Evolutionary conservation across 2,329 filamentous ascomycete species (phyloP).

Genomic region (Pyrenochaeta sp.): DNA sequence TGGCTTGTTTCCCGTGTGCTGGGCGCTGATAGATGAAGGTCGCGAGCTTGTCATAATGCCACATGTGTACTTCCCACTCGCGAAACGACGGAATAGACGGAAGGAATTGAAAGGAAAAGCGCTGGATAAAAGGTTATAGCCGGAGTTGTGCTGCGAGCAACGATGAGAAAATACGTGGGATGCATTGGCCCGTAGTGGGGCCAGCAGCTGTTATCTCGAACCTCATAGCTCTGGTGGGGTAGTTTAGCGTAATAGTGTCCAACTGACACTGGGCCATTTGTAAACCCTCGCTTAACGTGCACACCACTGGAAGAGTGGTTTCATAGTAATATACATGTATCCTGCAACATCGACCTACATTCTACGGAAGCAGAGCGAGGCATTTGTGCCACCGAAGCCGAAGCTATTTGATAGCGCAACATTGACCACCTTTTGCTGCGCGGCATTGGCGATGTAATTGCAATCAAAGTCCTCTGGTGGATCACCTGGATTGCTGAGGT

Average conservation of each 20-base stretch:
- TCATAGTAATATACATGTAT: not conserved
- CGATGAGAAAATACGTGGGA: conserved; percentile 19
- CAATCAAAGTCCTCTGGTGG: conserved; percentile 73
- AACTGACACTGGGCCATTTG: conserved; percentile 2
- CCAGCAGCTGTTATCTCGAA: conserved; percentile 17
- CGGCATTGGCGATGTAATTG: conserved; percentile 80
- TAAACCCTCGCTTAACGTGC: not conserved
- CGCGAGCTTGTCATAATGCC: conserved; percentile 21
- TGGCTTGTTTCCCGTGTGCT: conserved; percentile 20
- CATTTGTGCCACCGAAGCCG: conserved; percentile 97
- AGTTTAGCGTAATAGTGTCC: conserved; percentile 22
- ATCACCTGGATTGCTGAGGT: conserved; percentile 70
- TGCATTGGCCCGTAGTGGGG: conserved; percentile 29
- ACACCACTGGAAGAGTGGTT: not conserved
- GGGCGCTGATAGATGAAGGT: conserved; percentile 13
- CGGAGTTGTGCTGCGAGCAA: not conserved
- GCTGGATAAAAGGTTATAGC: not conserved
- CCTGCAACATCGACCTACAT: conserved; percentile 25
- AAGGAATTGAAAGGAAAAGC: not conserved
- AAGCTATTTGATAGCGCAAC: conserved; percentile 94
- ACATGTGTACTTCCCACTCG: not conserved
- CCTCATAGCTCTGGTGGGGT: conserved; percentile 19
- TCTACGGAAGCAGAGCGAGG: conserved; percentile 79
- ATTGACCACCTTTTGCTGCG: conserved; percentile 74
- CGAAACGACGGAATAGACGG: not conserved